Conservation (phyloP, 371 early-diverging fungal species). For the Apophysomyces ossiformis region DNA sequence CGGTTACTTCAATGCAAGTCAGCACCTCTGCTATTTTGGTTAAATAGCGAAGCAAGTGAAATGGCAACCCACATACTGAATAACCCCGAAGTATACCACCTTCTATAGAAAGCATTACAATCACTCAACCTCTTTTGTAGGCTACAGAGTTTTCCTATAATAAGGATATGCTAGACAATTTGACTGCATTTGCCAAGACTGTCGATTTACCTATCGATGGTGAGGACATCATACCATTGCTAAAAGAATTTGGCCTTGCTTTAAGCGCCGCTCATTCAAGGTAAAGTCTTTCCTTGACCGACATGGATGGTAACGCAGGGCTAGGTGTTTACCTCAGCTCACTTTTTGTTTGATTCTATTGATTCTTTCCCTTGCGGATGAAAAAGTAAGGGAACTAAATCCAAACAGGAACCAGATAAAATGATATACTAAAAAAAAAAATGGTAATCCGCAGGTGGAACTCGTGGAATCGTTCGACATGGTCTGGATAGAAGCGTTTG, state of each 20-base stretch:
- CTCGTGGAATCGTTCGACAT: slow-evolving; percentile 13
- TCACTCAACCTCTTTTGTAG: neutral
- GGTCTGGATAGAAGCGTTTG: slow-evolving; percentile 21
- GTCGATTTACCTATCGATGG: slow-evolving; percentile 1
- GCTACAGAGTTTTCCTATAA: slow-evolving; percentile 8
- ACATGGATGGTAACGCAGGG: neutral
- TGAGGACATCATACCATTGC: neutral
- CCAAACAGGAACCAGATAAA: neutral
- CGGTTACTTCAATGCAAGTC: neutral
- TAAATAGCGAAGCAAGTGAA: neutral
- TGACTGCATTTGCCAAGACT: neutral
- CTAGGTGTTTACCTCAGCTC: slow-evolving; percentile 3
- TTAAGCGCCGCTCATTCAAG: slow-evolving; percentile 5
- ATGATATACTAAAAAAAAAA: neutral
- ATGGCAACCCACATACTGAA: neutral
- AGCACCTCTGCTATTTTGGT: neutral
- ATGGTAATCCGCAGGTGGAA: slow-evolving; percentile 12
- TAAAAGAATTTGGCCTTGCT: slow-evolving; percentile 4
- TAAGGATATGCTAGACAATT: slow-evolving; percentile 17
- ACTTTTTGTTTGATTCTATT: neutral
- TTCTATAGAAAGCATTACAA: neutral
- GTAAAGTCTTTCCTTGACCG: neutral
- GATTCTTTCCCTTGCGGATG: neutral
- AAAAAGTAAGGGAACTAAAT: neutral
- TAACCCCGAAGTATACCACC: neutral